These are phyloP conservation scores for Vitis rupestris DNA, from an alignment of 164 flowering plant species.

Conservation along the genomic window DNA sequence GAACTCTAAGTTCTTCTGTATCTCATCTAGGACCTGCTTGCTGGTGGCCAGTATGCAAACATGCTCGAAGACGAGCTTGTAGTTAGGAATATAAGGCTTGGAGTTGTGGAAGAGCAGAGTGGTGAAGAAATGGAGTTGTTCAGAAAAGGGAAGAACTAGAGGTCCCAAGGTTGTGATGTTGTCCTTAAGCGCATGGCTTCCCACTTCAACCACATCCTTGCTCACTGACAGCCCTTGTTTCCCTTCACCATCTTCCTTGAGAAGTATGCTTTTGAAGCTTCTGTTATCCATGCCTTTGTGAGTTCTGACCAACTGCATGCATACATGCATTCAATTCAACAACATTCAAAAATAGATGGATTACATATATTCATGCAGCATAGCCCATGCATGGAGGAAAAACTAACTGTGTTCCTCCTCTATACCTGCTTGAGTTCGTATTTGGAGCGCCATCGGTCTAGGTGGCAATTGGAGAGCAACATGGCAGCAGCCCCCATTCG, in stretches of 20 bases:
- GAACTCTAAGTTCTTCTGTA: slow-evolving; percentile 55
- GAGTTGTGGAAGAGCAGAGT: slow-evolving; percentile 25
- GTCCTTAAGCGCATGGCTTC: slow-evolving; percentile 61
- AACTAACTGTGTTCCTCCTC: not conserved
- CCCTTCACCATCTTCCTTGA: slow-evolving; percentile 49
- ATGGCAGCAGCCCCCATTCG: slow-evolving; percentile 80
- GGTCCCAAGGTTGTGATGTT: slow-evolving; percentile 63
- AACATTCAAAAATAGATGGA: not conserved
- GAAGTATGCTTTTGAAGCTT: slow-evolving; percentile 44
- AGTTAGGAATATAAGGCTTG: slow-evolving; percentile 57
- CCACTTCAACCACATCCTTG: slow-evolving; percentile 55
- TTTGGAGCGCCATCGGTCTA: slow-evolving; percentile 62
- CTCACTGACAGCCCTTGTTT: slow-evolving; percentile 44
- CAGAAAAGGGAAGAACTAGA: slow-evolving; percentile 55
- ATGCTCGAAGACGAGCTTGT: slow-evolving; percentile 69
- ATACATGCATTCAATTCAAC: not conserved
- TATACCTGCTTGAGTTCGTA: slow-evolving; percentile 59
- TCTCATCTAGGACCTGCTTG: slow-evolving; percentile 50
- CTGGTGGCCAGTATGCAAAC: slow-evolving; percentile 59
- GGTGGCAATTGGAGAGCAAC: slow-evolving; percentile 52
- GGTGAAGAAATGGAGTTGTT: slow-evolving; percentile 49
- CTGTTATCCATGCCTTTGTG: slow-evolving; percentile 57
- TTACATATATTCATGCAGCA: too few relatives aligned
- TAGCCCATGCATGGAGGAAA: not conserved
- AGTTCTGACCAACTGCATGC: slow-evolving; percentile 52